Conservation (phyloP, 192 early-diverging fungal genomes). For the Jimgerdemannia lactiflua region DNA sequence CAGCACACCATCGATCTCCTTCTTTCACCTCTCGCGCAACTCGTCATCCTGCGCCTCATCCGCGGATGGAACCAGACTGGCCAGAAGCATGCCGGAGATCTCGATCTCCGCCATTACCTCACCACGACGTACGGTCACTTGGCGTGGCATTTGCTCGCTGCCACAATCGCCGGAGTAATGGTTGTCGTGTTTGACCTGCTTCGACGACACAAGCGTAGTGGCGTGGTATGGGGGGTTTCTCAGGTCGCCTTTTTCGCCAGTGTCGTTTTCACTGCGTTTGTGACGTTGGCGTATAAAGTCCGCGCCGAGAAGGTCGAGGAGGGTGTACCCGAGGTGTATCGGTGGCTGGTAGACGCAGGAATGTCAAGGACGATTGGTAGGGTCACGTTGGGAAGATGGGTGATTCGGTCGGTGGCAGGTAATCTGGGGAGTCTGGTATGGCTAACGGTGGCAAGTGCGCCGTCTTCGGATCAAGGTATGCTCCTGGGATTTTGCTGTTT, state of each 20-base stretch:
- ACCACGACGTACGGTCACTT: constrained; percentile 21
- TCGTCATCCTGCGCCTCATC: constrained; percentile 18
- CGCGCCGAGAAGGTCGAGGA: constrained; percentile 11
- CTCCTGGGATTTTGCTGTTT: not conserved
- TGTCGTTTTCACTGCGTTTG: constrained; percentile 5
- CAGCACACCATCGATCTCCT: not conserved
- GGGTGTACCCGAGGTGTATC: constrained; percentile 11
- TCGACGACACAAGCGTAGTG: constrained; percentile 2
- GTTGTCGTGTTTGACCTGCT: not conserved
- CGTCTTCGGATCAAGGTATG: not conserved
- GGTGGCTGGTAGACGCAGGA: constrained; percentile 2
- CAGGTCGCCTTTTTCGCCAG: not conserved
- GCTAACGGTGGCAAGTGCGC: not conserved
- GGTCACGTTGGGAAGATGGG: constrained; percentile 13
- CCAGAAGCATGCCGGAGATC: constrained; percentile 44
- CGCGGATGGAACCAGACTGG: constrained; percentile 47
- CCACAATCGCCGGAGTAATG: constrained; percentile 5
- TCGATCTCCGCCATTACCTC: constrained; percentile 38
- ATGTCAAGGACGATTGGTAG: constrained; percentile 12
- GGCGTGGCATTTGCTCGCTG: constrained; percentile 28
- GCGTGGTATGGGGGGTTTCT: not conserved
- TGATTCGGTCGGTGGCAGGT: not conserved
- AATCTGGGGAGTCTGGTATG: not conserved
- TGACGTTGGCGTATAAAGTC: constrained; percentile 29
- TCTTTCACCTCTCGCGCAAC: not conserved